Evolutionary conservation across 495 filamentous ascomycete species (phyloP), one percentile per base, ranked within the genome.

Genomic region (Diplogelasinospora grovesii): DNA sequence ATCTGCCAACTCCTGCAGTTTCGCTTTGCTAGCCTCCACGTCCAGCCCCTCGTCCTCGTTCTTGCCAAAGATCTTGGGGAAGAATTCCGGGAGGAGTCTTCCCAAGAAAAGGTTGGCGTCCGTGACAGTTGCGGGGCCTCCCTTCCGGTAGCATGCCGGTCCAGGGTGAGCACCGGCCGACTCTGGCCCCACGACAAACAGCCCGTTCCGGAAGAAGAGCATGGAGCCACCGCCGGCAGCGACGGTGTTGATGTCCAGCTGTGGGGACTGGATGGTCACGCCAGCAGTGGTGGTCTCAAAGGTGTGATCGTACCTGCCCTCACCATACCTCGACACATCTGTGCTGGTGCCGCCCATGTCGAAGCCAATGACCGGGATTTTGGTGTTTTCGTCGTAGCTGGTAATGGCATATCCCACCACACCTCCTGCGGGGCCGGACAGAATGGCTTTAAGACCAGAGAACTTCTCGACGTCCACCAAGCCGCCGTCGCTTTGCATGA

Each of bases 221-320:
- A 87, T 78, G 3, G 88, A 95, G 13, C 90, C 90, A 39, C 90
- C 90, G 27, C 90, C 90, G 14, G 90, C 90, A 14, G 90, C 90
- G 22, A 97, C 90, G 0, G 92, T 98, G 61, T 97, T 97, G 63
- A 98, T 96, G 63, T 98, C 92, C 1, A 98, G 76, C 52, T 97
- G 92, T 0, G 92, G 92, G 0, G 83, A 89, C 52, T 97, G 92
- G 23, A 97, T 93, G 0, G 89, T 87, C 5, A 98, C 87, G 18
- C 92, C 92, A 2, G 92, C 92, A 1, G 93, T 94, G 0, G 90
- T 96, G 1, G 92, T 96, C 56, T 95, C 92, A 46, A 98, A 97
- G 0, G 96, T 92, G 59, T 98, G 92, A 42, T 97, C 92, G 55
- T 95, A 88, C 34, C 90, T 74, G 8, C 92, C 90, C 29, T 74